phyloP scores from a whole-genome alignment of 2,329 filamentous ascomycete genomes.

The Nothomitra cinnamomea region DNA sequence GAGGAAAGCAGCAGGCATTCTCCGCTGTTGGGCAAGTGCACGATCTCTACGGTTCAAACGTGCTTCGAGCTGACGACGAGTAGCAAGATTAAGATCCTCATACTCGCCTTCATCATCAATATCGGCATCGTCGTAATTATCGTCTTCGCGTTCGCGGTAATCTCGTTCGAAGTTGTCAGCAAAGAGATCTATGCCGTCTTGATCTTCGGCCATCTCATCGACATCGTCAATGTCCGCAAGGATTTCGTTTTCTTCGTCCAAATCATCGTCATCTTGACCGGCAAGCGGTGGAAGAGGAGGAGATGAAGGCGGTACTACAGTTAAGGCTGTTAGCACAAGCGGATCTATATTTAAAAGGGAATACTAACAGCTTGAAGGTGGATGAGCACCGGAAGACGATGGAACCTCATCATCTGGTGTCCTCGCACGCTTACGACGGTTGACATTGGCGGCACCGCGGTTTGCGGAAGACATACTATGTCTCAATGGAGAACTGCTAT shows the following conservation, averaged over 20 bases:
- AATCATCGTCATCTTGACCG: constrained; percentile 50
- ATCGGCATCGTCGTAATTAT: constrained; percentile 49
- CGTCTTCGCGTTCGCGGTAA: constrained; percentile 35
- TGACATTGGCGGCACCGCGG: constrained; percentile 41
- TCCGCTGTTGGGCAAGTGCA: constrained; percentile 48
- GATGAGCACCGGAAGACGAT: constrained; percentile 34
- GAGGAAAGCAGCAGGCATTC: constrained; percentile 56
- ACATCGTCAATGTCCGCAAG: constrained; percentile 47
- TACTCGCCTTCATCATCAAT: constrained; percentile 67
- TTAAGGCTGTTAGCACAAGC: constrained; percentile 30
- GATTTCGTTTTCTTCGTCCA: constrained; percentile 51
- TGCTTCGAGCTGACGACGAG: constrained; percentile 53
- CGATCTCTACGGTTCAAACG: constrained; percentile 58
- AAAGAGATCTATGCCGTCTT: constrained; percentile 55
- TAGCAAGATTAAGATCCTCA: constrained; percentile 47
- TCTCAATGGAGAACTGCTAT: constrained; percentile 60
- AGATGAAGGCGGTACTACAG: constrained; percentile 25
- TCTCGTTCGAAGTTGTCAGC: constrained; percentile 49
- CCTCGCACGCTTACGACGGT: constrained; percentile 44
- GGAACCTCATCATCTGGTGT: constrained; percentile 44
- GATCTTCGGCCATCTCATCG: constrained; percentile 52
- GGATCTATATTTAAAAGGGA: constrained; percentile 39
- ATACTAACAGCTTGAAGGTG: constrained; percentile 45
- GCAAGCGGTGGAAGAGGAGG: constrained; percentile 46
- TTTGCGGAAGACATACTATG: constrained; percentile 71